These are phyloP conservation scores for Sutorius australiensis DNA, from an alignment of 768 basidiomycete species.

Conservation along the genomic window DNA sequence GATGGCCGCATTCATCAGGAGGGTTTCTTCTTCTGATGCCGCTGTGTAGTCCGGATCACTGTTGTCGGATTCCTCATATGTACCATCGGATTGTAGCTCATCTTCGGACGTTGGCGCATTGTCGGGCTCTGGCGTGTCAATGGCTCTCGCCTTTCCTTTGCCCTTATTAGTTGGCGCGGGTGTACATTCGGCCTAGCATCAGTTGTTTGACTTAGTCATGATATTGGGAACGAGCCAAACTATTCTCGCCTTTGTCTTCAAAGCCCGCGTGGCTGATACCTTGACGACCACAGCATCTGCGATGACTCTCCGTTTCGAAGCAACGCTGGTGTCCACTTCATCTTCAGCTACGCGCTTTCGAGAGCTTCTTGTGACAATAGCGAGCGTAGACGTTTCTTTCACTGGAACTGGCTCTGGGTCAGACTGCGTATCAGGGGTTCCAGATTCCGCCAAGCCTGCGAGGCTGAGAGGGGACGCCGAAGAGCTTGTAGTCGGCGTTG, in stretches of 20 bases:
- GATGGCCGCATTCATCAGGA: constrained; percentile 59
- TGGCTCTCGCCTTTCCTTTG: constrained; percentile 27
- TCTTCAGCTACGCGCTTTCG: constrained; percentile 36
- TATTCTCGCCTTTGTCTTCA: constrained; percentile 25
- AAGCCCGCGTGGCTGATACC: constrained; percentile 4
- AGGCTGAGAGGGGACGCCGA: constrained; percentile 50
- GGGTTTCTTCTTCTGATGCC: constrained; percentile 28
- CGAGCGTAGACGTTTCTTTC: background rate
- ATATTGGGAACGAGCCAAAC: background rate
- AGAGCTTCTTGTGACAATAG: constrained; percentile 9
- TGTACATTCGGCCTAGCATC: constrained; percentile 6
- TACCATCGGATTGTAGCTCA: constrained; percentile 40
- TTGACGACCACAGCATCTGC: constrained; percentile 24
- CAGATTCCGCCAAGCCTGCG: constrained; percentile 40
- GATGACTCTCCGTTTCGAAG: constrained; percentile 35
- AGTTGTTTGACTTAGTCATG: constrained; percentile 14
- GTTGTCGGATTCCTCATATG: constrained; percentile 48
- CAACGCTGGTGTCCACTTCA: constrained; percentile 23
- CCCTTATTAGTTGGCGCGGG: constrained; percentile 16
- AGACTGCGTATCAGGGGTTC: constrained; percentile 52
- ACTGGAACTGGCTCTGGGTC: constrained; percentile 22
- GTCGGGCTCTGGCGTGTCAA: constrained; percentile 27
- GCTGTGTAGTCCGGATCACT: constrained; percentile 58
- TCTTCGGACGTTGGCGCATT: constrained; percentile 34
- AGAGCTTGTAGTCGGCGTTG: constrained; percentile 35